A percentile compares a stretch with the other conserved stretches of the same genome.
These are phyloP conservation scores for Ambrosiella beaveri DNA, from an alignment of 2,329 filamentous ascomycete genomes.

Conservation along the genomic window DNA sequence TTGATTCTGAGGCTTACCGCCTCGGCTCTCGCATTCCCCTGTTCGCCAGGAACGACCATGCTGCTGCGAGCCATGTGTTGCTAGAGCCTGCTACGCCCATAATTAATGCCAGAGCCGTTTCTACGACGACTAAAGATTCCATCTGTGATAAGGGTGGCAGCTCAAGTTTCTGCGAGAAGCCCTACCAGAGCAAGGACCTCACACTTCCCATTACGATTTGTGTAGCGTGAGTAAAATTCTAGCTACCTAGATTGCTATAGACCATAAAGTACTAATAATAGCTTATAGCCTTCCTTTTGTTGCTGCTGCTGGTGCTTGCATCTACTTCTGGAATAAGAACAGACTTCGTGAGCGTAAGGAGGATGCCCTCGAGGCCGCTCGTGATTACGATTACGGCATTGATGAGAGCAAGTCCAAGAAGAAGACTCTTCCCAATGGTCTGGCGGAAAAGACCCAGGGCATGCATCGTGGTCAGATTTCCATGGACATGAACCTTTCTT, in stretches of 20 bases:
- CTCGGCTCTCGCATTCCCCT: conserved; percentile 7
- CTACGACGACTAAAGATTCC: not conserved
- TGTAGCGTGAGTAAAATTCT: conserved; percentile 42
- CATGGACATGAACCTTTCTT: conserved; percentile 59
- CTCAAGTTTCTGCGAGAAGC: conserved; percentile 37
- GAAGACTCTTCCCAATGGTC: conserved; percentile 16
- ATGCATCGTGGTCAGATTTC: conserved; percentile 39
- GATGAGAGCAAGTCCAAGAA: conserved; percentile 26
- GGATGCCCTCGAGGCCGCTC: conserved; percentile 73
- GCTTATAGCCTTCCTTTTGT: conserved; percentile 54
- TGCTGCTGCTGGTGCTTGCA: conserved; percentile 45
- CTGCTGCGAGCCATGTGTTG: conserved; percentile 3
- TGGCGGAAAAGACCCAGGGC: conserved; percentile 35
- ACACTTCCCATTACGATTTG: conserved; percentile 52
- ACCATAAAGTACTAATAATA: not conserved
- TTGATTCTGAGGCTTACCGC: conserved; percentile 3
- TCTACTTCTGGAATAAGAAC: conserved; percentile 67
- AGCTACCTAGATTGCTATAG: not conserved
- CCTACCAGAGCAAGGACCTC: conserved; percentile 34
- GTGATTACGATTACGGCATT: conserved; percentile 82
- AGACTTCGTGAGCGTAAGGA: conserved; percentile 54
- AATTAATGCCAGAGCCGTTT: not conserved
- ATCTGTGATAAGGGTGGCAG: conserved; percentile 6
- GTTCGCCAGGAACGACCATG: not conserved
- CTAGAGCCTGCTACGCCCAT: conserved; percentile 4